Percentiles rank a stretch among this genome's conserved stretches.
Conservation (phyloP, 345 rosid species). For the Mallotus nudiflorus region DNA sequence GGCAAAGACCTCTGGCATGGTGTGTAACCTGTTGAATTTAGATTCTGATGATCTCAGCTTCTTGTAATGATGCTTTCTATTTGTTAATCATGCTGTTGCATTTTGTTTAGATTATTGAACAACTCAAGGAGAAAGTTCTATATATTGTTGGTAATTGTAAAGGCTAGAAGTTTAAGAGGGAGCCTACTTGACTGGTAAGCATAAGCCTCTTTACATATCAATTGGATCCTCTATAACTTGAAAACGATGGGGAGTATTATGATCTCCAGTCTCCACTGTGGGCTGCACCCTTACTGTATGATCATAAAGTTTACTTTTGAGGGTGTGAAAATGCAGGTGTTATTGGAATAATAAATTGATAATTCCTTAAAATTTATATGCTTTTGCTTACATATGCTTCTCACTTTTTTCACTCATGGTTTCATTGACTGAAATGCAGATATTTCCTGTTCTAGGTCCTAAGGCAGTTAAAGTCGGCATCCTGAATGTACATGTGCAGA, state of each 20-base stretch:
- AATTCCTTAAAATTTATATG: neutral
- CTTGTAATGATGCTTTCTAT: constrained; percentile 3
- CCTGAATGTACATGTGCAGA: neutral
- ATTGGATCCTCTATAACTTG: neutral
- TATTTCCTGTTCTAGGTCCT: neutral
- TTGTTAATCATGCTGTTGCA: constrained; percentile 8
- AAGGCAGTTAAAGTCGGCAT: neutral
- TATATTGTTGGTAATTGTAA: constrained; percentile 45
- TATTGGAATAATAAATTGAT: neutral
- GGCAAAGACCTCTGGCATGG: constrained; percentile 66
- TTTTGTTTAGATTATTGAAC: constrained; percentile 49
- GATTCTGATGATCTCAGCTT: constrained; percentile 12
- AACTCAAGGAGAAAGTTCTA: constrained; percentile 55
- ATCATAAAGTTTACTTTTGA: neutral
- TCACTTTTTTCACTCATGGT: neutral
- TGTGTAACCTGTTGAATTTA: constrained; percentile 21
- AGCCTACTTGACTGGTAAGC: constrained; percentile 14
- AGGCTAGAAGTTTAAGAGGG: constrained; percentile 24
- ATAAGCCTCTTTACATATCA: constrained; percentile 14
- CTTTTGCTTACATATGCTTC: neutral
- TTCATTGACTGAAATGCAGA: neutral
- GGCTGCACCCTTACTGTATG: neutral
- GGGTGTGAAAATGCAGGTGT: neutral
- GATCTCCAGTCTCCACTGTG: neutral
- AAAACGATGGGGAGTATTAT: neutral